These are phyloP conservation scores for Dactylellina haptotyla DNA, from an alignment of 2,329 filamentous ascomycete species.

Conservation along the genomic window DNA sequence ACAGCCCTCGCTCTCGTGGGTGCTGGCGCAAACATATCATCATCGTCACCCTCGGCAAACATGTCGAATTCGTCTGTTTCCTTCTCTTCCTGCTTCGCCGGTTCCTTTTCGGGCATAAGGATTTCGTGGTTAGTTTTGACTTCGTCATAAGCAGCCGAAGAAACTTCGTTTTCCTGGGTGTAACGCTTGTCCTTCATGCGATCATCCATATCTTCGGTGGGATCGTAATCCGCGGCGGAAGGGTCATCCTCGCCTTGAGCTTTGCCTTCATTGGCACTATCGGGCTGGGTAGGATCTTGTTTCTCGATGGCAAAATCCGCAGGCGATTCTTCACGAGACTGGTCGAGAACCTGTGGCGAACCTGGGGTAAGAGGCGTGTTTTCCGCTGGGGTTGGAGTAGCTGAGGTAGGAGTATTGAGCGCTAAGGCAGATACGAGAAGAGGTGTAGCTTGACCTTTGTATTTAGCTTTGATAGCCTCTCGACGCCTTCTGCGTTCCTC, in stretches of 20 bases:
- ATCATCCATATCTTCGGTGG: conserved; percentile 86
- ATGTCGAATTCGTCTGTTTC: conserved; percentile 82
- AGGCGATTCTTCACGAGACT: conserved; percentile 68
- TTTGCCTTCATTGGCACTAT: conserved; percentile 58
- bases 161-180: conserved; percentile 68
- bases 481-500: conserved; percentile 84
- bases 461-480: conserved; percentile 85
- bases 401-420: conserved; percentile 68
- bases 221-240: conserved; percentile 93
- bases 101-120: conserved; percentile 59
- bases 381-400: conserved; percentile 62
- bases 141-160: conserved; percentile 70
- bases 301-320: conserved; percentile 71
- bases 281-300: conserved; percentile 64
- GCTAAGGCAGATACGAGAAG: conserved; percentile 79
- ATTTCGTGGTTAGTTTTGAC: conserved; percentile 64
- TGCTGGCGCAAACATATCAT: conserved; percentile 71
- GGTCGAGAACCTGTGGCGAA: conserved; percentile 44
- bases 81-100: conserved; percentile 65
- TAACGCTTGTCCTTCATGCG: conserved; percentile 75
- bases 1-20: conserved; percentile 62
- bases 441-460: conserved; percentile 75
- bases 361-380: conserved; percentile 60
- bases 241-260: conserved; percentile 74
- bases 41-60: conserved; percentile 80